phyloP scores from a whole-genome alignment of 805 yeast genomes.

The Spathaspora girioi region DNA sequence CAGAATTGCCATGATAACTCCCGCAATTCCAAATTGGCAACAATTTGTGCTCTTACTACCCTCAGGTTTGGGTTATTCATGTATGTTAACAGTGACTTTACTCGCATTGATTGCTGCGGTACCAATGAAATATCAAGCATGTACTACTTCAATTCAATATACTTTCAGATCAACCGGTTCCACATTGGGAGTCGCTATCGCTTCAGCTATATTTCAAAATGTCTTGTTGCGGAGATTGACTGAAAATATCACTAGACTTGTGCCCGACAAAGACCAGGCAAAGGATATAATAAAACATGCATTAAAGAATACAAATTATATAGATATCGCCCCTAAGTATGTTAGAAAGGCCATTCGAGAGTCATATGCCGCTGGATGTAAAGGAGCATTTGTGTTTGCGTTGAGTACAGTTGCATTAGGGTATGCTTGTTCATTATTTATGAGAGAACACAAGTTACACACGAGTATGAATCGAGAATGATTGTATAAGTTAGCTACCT shows the following conservation, averaged over 20 bases:
- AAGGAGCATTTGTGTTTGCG: slow-evolving; percentile 51
- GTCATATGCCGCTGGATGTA: slow-evolving; percentile 52
- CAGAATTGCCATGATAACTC: slow-evolving; percentile 24
- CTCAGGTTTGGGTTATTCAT: slow-evolving; percentile 65
- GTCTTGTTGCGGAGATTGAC: slow-evolving; percentile 28
- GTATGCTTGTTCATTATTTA: slow-evolving; percentile 38
- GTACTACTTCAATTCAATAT: slow-evolving; percentile 86
- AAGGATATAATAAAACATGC: slow-evolving; percentile 48
- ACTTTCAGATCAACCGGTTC: slow-evolving; percentile 85
- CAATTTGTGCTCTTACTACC: slow-evolving; percentile 38
- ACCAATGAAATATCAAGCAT: slow-evolving; percentile 66
- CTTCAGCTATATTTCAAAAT: slow-evolving; percentile 63
- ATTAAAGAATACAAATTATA: slow-evolving; percentile 53
- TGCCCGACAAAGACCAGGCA: slow-evolving; percentile 34
- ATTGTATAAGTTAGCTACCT: not conserved
- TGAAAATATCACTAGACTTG: slow-evolving; percentile 13
- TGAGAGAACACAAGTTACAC: slow-evolving; percentile 59
- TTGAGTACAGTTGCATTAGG: slow-evolving; percentile 38
- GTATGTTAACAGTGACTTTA: slow-evolving; percentile 65
- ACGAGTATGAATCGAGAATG: slow-evolving; percentile 44
- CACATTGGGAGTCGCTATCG: slow-evolving; percentile 73
- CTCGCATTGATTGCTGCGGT: slow-evolving; percentile 77
- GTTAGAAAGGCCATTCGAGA: slow-evolving; percentile 44
- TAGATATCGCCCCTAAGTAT: slow-evolving; percentile 50
- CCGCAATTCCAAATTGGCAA: slow-evolving; percentile 13